Evolutionary conservation across 106 monocot species (phyloP).

Genomic region (Dendrobium officinale): DNA sequence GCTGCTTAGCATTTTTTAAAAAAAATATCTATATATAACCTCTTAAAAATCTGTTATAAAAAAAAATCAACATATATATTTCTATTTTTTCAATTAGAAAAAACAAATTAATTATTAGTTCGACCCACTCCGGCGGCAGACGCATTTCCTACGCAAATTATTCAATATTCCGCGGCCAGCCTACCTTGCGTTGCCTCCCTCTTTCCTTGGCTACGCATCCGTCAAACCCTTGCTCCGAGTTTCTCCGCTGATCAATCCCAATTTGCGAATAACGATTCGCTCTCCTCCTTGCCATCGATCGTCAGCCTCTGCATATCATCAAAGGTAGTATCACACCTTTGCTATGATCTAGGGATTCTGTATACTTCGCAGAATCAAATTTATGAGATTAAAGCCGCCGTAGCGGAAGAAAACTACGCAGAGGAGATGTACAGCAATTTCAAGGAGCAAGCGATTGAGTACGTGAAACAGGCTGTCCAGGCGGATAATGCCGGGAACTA

Average conservation of each 20-base stretch:
- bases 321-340: no score
- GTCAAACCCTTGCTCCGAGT: neutral
- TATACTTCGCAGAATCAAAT: neutral
- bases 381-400: neutral
- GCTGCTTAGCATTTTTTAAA: no score
- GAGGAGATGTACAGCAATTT: constrained; percentile 40
- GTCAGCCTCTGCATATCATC: neutral
- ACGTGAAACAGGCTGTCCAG: constrained; percentile 78
- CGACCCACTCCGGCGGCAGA: neutral
- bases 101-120: neutral
- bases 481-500: constrained; percentile 85
- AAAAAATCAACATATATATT: no score
- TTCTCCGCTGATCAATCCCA: neutral
- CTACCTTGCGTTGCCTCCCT: neutral
- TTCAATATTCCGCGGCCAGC: neutral
- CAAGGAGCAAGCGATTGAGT: constrained; percentile 91
- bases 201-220: neutral
- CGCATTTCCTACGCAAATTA: neutral
- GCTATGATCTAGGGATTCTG: neutral
- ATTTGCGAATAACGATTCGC: neutral
- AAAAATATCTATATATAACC: no score
- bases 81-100: no score
- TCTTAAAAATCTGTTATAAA: no score
- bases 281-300: neutral
- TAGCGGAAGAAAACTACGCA: neutral